Base-by-base conservation (phyloP, 768 basidiomycete species). In the Xerocomus brunneocitrinus region DNA sequence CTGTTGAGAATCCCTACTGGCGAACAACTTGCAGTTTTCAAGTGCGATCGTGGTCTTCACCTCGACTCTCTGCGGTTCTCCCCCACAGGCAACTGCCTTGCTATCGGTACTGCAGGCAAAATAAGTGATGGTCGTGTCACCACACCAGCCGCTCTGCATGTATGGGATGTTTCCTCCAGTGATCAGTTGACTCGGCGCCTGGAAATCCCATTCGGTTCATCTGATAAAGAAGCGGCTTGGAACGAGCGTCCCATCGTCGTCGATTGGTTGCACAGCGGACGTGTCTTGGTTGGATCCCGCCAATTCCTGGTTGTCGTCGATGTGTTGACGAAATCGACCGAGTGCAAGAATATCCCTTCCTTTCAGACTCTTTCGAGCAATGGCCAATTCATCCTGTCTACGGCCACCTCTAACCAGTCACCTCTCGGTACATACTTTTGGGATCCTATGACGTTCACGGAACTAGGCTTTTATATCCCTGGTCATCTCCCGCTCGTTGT, bases 261-360 rank as follows among this genome's bases (percentile, higher is more conserved):
- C 28, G 13, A 16, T 16, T 45, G 45, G 44, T 16, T 10, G 13
- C 12, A 31, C 16, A 14, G 19, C 16, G 48, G 43, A 38, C 30
- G 31, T 2, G 44, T 53, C 13, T 41, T 58, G 19, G 56, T 50
- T 12, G 39, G 40, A 45, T 53, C 43, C n/a, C 31, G 28, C 41
- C 34, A 7, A 40, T 48, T 28, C 43, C 34, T 49, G 16, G 16
- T 19, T 0, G n/a, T 47, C 43, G 8, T 49, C 27, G 40, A 50
- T n/a, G 28, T 32, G 10, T 27, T 9, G 39, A 48, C 39, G 25
- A 42, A 49, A 43, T 47, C 35, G 10, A 31, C 6, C 16, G 47
- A 36, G 9, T 7, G 8, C 38, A 46, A 42, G 16, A 19, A 46
- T 27, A 22, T 58, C n/a, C 44, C 43, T 14, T 28, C 44, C 22